Evolutionary conservation across 768 basidiomycete species (phyloP), one percentile per base, ranked within the genome.

Genomic region (Rhizopogon roseolus): DNA sequence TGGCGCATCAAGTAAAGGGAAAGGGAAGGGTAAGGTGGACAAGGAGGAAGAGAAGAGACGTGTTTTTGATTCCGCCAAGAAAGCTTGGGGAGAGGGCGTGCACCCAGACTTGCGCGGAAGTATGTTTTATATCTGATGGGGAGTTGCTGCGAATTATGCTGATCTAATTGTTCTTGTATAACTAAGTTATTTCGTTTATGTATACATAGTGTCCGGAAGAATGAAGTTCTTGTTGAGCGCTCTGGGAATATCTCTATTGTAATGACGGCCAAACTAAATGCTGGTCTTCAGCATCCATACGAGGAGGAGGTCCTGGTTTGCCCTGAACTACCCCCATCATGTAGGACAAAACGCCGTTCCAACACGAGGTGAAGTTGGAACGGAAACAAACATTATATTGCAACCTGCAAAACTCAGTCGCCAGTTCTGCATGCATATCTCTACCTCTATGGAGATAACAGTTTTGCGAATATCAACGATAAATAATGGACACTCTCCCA

Each of bases 401-500:
- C 29, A 29, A 5, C 29, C 8, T 5, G 6, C 3, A 29, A 29
- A 29, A 29, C 29, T 29, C 29, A 8, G 29, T 5, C 11, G 34
- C 9, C 7, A 29, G 34, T 34, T 34, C 4, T 34, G 34, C 11
- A 11, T 34, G 34, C 13, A 19, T 40, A 34, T 19, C 39, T 41
- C 11, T 28, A 27, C 46, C 36, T 17, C 29, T 11, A 49, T 11
- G 32, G 19, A 22, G 17, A 40, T 14, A 41, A 2, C 16, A 11
- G 38, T n/a, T 42, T 45, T 34, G 17, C 41, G 36, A 27, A 14
- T 19, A 17, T 80, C 66, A 94, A 60, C 84, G 78, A 69, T 89
- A 90, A 50, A 95, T 85, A 41, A 94, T 80, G n/a, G 79, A 77
- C 34, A 96, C 82, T 58, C 78, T 76, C 7, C 90, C 90, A 57